phyloP scores from a whole-genome alignment of 1,284 basidiomycete species.

The Meripilus lineatus region DNA sequence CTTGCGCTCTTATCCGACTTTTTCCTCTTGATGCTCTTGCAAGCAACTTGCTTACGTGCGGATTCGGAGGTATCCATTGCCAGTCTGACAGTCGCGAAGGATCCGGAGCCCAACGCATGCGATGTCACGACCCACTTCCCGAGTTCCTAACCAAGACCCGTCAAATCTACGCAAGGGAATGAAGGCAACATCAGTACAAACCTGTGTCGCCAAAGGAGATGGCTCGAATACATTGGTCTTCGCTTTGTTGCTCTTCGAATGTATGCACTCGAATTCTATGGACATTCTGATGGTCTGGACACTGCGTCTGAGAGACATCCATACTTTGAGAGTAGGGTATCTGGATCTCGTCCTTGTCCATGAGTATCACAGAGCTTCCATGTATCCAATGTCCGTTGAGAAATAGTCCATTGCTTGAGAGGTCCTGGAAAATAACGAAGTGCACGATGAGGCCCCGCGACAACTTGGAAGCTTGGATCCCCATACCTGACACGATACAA shows the following conservation, averaged over 20 bases:
- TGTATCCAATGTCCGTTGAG: conserved; percentile 67
- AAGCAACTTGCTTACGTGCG: conserved; percentile 71
- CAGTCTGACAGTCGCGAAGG: conserved; percentile 78
- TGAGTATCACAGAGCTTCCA: conserved; percentile 60
- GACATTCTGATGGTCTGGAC: conserved; percentile 4
- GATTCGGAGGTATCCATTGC: conserved; percentile 49
- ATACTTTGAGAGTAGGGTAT: conserved; percentile 60
- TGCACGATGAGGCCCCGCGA: too few species aligned
- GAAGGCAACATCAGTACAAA: background rate
- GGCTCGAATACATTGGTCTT: conserved; percentile 57
- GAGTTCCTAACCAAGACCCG: conserved; percentile 41
- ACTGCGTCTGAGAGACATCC: conserved; percentile 5
- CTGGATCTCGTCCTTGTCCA: conserved; percentile 67
- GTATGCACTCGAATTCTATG: conserved; percentile 62
- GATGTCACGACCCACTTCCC: conserved; percentile 66
- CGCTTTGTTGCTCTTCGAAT: conserved; percentile 34
- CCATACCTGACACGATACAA: conserved; percentile 70
- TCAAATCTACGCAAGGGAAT: too few species aligned
- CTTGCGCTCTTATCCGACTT: conserved; percentile 51
- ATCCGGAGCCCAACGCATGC: conserved; percentile 72
- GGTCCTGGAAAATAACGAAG: conserved; percentile 42
- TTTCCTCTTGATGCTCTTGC: conserved; percentile 71
- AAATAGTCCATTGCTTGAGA: conserved; percentile 73
- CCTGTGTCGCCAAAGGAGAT: conserved; percentile 47
- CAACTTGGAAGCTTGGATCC: too few species aligned